Conservation (phyloP, 306 rosid species). For the Prunus campanulata region DNA sequence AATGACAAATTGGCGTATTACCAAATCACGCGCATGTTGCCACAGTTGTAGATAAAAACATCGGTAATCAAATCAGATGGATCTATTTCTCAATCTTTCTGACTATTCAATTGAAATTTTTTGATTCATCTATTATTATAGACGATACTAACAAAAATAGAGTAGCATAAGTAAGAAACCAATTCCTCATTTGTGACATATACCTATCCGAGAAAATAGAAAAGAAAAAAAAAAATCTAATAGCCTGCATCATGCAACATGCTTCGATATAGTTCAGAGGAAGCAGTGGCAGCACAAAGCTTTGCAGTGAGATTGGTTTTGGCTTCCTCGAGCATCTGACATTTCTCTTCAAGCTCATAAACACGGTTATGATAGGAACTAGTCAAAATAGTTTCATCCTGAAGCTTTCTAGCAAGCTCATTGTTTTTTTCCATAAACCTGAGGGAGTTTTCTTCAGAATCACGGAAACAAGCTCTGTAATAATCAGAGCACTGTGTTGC, state of each 20-base stretch:
- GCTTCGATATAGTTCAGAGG: conserved; percentile 9
- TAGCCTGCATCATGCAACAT: not conserved
- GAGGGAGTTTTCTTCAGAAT: not conserved
- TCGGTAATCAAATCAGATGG: too few relatives aligned
- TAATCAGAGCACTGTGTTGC: too few relatives aligned
- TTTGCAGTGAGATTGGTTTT: not conserved
- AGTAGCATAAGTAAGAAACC: not conserved
- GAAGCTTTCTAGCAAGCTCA: not conserved
- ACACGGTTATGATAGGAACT: not conserved
- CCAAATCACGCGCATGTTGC: too few relatives aligned
- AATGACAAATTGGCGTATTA: too few relatives aligned
- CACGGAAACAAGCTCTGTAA: too few relatives aligned
- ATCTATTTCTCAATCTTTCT: too few relatives aligned
- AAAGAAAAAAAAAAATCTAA: not conserved
- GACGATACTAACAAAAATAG: too few relatives aligned
- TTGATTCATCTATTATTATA: too few relatives aligned
- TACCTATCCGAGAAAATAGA: not conserved
- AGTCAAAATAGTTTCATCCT: not conserved
- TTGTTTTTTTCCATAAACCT: not conserved
- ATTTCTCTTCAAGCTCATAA: not conserved
- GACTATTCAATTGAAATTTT: too few relatives aligned
- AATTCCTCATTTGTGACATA: not conserved
- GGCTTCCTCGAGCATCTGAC: not conserved
- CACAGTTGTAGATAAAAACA: too few relatives aligned
- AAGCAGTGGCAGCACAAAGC: conserved; percentile 2